Evolutionary conservation across 176 grass and related monocot species (phyloP).

Genomic region (Stipa capillata): DNA sequence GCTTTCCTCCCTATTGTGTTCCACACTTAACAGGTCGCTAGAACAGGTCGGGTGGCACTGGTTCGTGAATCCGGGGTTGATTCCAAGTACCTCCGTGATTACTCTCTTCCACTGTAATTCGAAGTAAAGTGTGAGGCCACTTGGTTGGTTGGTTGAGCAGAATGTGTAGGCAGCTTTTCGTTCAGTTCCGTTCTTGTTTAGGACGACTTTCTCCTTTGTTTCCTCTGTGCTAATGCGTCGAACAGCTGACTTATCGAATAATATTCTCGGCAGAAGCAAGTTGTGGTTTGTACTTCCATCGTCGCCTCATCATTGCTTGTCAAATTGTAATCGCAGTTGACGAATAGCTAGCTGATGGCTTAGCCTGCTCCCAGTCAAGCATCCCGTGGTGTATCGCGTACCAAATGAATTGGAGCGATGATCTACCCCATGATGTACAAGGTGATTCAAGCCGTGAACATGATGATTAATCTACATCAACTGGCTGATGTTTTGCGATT

Average conservation of each 20-base stretch:
- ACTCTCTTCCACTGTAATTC: conserved; percentile 44
- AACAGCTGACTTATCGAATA: background rate
- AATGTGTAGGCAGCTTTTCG: background rate
- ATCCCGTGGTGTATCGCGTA: background rate
- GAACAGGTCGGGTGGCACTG: conserved; percentile 76
- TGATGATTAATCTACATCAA: background rate
- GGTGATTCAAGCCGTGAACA: background rate
- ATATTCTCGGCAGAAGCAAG: background rate
- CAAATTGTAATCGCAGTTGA: background rate
- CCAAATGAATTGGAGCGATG: background rate
- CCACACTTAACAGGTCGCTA: conserved; percentile 48
- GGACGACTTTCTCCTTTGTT: background rate
- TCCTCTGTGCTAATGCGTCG: background rate
- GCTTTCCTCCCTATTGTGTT: background rate
- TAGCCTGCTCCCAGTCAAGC: background rate
- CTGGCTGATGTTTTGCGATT: background rate
- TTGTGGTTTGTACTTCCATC: background rate
- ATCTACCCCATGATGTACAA: background rate
- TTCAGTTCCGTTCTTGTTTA: background rate
- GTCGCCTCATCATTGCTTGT: background rate
- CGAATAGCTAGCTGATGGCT: background rate
- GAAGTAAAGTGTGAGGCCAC: background rate
- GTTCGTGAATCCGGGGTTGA: conserved; percentile 74
- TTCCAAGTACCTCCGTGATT: conserved; percentile 69
- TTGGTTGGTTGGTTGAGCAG: background rate